Evolutionary conservation across 2,329 filamentous ascomycete species (phyloP).

Genomic region (Fusarium nygamai): DNA sequence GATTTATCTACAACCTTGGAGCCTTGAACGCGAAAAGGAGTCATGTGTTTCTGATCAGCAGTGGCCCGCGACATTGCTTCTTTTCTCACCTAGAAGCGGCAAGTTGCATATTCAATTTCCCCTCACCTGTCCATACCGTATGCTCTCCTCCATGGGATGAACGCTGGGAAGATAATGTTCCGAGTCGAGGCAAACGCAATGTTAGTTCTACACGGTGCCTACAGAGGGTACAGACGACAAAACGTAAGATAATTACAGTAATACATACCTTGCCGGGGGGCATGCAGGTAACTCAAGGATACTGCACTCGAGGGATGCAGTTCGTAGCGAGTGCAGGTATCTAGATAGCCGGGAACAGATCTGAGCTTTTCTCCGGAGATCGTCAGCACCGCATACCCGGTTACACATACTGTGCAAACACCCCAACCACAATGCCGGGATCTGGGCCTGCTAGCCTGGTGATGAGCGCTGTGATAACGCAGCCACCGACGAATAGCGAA

Average conservation of each 20-base stretch:
- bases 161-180: rapidly evolving
- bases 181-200: not conserved
- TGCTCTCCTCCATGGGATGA: not conserved
- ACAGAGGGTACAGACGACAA: not conserved
- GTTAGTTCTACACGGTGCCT: not conserved
- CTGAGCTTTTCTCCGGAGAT: not conserved
- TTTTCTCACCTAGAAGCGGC: not conserved
- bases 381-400: not conserved
- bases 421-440: not conserved
- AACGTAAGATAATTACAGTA: rapidly evolving
- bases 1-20: not conserved
- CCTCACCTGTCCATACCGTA: not conserved
- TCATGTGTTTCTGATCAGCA: not conserved
- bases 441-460: not conserved
- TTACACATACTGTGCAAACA: not conserved
- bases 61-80: not conserved
- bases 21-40: not conserved
- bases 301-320: rapidly evolving
- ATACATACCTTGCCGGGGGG: rapidly evolving
- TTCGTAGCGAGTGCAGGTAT: not conserved
- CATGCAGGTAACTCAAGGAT: rapidly evolving
- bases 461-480: not conserved
- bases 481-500: not conserved
- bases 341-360: not conserved
- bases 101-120: not conserved